Evolutionary conservation across 129 eudicot species (phyloP).

Genomic region (Flaveria ramosissima): DNA sequence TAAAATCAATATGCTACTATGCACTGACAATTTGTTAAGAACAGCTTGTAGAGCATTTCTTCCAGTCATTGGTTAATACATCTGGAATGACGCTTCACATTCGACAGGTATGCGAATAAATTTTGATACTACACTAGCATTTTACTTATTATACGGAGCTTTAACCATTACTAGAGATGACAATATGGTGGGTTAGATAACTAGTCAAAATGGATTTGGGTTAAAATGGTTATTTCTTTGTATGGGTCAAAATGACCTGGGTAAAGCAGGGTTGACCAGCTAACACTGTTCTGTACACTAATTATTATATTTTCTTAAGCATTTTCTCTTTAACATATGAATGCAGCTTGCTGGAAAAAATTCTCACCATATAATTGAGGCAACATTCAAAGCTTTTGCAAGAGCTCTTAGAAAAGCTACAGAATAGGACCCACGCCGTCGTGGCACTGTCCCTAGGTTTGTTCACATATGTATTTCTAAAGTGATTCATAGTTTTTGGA

Average conservation of each 20-base stretch:
- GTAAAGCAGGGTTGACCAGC: neutral
- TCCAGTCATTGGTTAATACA: conserved; percentile 96
- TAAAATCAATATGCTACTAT: neutral
- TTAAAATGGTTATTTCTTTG: neutral
- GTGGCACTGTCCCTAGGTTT: conserved; percentile 79
- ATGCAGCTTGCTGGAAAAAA: conserved; percentile 92
- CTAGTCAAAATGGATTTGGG: neutral
- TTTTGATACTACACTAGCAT: neutral
- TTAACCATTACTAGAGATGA: neutral
- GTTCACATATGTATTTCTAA: conserved; percentile 6
- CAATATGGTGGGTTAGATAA: neutral
- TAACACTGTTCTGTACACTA: neutral
- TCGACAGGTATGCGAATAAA: conserved; percentile 61
- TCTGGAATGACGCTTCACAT: conserved; percentile 99
- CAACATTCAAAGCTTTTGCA: conserved; percentile 95
- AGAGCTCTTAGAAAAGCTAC: conserved; percentile 99
- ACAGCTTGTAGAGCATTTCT: conserved; percentile 96
- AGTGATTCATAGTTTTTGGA: neutral
- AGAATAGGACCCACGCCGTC: conserved; percentile 82
- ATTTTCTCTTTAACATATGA: neutral
- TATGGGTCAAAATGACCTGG: too few species aligned
- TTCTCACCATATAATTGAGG: conserved; percentile 98
- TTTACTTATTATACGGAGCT: neutral
- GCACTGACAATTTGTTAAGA: conserved; percentile 13
- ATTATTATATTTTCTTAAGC: neutral